Evolutionary conservation across 164 flowering plant genomes (phyloP).

Genomic region (Stephania yunnanensis): DNA sequence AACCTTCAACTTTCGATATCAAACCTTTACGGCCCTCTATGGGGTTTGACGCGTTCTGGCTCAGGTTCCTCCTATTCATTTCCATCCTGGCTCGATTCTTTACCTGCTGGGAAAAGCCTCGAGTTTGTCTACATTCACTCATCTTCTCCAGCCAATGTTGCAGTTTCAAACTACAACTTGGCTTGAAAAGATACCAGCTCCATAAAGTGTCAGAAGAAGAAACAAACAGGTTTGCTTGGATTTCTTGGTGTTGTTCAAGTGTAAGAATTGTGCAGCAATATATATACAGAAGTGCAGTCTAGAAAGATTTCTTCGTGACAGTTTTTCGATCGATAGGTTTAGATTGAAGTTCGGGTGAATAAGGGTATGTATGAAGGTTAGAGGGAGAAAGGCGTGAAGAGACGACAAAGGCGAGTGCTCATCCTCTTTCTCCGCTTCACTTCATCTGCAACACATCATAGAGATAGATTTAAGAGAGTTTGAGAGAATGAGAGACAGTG

Average conservation of each 20-base stretch:
- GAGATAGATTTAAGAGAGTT: background rate
- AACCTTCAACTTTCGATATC: conserved; percentile 57
- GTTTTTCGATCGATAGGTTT: background rate
- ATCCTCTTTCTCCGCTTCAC: conserved; percentile 84
- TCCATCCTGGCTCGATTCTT: conserved; percentile 54
- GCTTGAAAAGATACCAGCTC: conserved; percentile 23
- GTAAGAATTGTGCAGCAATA: conserved; percentile 40
- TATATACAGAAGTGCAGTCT: conserved; percentile 31
- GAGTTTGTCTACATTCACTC: conserved; percentile 81
- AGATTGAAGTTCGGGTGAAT: conserved; percentile 1
- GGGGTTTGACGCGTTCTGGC: conserved; percentile 61
- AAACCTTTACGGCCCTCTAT: conserved; percentile 76
- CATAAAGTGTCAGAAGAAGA: background rate
- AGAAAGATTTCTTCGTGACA: conserved; percentile 17
- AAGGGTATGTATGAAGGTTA: background rate
- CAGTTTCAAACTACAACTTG: conserved; percentile 51
- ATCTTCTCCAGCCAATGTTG: conserved; percentile 49
- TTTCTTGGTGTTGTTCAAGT: conserved; percentile 17
- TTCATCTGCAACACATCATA: conserved; percentile 13
- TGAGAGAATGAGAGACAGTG: background rate
- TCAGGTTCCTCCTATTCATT: conserved; percentile 42
- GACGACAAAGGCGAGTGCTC: conserved; percentile 66
- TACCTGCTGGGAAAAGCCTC: conserved; percentile 61
- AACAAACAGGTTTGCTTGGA: conserved; percentile 6
- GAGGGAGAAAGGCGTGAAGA: conserved; percentile 89